Conservation (phyloP, 441 rosid species). For the Erodium moschatum region DNA sequence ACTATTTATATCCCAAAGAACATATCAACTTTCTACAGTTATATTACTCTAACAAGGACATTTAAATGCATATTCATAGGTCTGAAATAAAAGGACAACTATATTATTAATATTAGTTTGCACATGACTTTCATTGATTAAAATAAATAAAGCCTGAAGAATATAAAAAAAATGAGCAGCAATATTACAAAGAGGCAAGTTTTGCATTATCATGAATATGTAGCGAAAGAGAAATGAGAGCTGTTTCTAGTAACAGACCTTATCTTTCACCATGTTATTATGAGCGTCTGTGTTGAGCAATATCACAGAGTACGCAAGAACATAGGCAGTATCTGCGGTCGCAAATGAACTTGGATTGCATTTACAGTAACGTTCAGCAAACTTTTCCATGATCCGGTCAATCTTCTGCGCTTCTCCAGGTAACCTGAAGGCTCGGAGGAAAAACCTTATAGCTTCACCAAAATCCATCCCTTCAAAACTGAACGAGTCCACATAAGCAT, state of each 20-base stretch:
- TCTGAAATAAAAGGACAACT: background rate
- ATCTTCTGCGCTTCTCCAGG: conserved; percentile 99
- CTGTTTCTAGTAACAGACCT: conserved; percentile 46
- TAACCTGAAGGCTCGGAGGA: conserved; percentile 69
- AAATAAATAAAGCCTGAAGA: too few relatives aligned
- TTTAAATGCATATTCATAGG: background rate
- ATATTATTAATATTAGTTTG: too few relatives aligned
- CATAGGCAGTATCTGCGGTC: conserved; percentile 96
- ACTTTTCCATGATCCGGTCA: conserved; percentile 97
- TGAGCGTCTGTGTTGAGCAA: conserved; percentile 40
- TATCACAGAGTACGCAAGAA: conserved; percentile 96
- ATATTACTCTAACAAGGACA: background rate
- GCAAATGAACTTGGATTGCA: conserved; percentile 86
- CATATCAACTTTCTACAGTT: background rate
- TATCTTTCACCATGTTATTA: conserved; percentile 78
- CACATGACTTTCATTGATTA: background rate
- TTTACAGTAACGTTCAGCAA: conserved; percentile 94
- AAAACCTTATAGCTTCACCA: conserved; percentile 37
- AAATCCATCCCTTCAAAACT: conserved; percentile 79
- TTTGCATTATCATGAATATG: conserved; percentile 6
- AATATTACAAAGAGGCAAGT: conserved; percentile 6
- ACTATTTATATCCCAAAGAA: too few relatives aligned
- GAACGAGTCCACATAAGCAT: conserved; percentile 92
- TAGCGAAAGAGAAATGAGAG: conserved; percentile 20
- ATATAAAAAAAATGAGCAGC: background rate